phyloP scores from a whole-genome alignment of 345 rosid genomes.

The Rhodamnia rubescens region DNA sequence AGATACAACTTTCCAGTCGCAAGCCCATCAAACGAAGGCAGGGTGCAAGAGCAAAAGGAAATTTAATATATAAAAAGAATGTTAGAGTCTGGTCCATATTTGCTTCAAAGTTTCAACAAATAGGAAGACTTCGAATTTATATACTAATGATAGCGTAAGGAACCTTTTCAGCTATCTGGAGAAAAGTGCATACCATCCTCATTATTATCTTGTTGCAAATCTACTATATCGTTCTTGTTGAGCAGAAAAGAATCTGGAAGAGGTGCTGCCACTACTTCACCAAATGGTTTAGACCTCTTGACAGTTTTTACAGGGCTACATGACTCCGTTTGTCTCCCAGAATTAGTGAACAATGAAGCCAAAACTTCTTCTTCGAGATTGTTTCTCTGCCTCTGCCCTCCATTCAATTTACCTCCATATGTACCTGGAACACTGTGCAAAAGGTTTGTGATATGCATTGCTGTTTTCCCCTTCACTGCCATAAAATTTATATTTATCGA shows the following conservation, averaged over 20 bases:
- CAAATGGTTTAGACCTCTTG: slow-evolving; percentile 16
- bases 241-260: slow-evolving; percentile 9
- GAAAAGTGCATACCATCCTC: slow-evolving; percentile 11
- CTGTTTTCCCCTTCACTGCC: neutral
- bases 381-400: slow-evolving; percentile 7
- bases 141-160: neutral
- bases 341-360: slow-evolving; percentile 17
- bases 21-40: neutral
- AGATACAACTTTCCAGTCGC: neutral
- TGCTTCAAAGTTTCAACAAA: neutral
- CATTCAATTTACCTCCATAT: slow-evolving; percentile 4
- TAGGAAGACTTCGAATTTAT: neutral
- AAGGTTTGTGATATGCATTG: neutral
- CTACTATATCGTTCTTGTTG: neutral
- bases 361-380: slow-evolving; percentile 29
- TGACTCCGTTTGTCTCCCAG: slow-evolving; percentile 13
- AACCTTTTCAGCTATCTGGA: neutral
- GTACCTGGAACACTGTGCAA: neutral
- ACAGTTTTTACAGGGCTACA: slow-evolving; percentile 5
- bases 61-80: neutral
- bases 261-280: slow-evolving; percentile 24
- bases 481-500: neutral
- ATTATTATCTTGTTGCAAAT: slow-evolving; percentile 1
- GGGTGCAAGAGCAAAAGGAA: neutral
- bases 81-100: neutral